Evolutionary conservation across 192 early-diverging fungal species (phyloP).

Genomic region (Coemansia sp.): DNA sequence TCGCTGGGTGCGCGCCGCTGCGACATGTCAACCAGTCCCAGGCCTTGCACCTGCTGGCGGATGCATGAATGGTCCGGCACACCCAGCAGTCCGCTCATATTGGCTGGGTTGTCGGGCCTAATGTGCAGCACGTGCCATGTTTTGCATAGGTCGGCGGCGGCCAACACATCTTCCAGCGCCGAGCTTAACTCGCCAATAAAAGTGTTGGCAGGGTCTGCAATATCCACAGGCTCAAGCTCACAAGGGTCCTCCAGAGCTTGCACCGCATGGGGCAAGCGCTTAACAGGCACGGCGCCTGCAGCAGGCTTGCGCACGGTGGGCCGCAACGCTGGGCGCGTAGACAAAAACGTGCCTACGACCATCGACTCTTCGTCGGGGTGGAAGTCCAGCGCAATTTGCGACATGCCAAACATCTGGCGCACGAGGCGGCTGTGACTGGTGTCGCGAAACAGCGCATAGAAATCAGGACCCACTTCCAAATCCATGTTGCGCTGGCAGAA

Average conservation of each 20-base stretch:
- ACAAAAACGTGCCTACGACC: constrained; percentile 74
- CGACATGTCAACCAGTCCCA: constrained; percentile 72
- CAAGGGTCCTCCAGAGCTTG: constrained; percentile 11
- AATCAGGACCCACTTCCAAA: constrained; percentile 71
- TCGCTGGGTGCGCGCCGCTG: constrained; percentile 64
- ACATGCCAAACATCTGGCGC: constrained; percentile 68
- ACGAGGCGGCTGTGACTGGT: constrained; percentile 74
- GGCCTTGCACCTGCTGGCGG: constrained; percentile 65
- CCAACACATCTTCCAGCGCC: constrained; percentile 76
- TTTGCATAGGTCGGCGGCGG: constrained; percentile 73
- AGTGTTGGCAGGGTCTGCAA: constrained; percentile 44
- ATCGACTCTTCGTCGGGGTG: constrained; percentile 72
- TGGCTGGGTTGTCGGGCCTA: constrained; percentile 60
- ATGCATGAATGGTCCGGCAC: constrained; percentile 63
- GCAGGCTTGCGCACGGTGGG: constrained; percentile 46
- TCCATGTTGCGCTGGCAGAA: constrained; percentile 77
- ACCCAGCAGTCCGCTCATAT: constrained; percentile 18
- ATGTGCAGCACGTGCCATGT: constrained; percentile 85
- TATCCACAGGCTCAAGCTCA: constrained; percentile 23
- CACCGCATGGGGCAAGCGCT: constrained; percentile 1
- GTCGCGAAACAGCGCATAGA: constrained; percentile 75
- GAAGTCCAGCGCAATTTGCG: constrained; percentile 70
- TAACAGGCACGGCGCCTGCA: background rate
- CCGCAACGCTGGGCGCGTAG: constrained; percentile 68
- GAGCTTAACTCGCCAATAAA: constrained; percentile 59